These are phyloP conservation scores for Moesziomyces parantarcticus DNA, from an alignment of 1,284 basidiomycete species.

Conservation along the genomic window DNA sequence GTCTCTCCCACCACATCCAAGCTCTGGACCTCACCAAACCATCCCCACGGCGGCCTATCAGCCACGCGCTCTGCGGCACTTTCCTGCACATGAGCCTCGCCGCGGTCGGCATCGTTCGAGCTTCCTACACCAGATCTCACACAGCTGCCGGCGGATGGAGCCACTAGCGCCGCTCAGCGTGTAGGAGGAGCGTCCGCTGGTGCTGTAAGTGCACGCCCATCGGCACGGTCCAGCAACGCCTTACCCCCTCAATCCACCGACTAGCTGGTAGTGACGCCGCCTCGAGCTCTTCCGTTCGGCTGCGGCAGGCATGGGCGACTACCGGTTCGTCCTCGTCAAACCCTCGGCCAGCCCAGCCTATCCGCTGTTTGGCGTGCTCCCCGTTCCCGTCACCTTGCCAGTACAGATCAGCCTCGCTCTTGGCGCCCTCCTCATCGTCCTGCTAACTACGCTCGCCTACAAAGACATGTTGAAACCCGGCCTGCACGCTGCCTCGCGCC, in stretches of 20 bases:
- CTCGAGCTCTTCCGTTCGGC: neutral
- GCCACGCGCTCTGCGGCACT: no score
- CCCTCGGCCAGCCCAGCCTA: conserved; percentile 28
- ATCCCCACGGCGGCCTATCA: no score
- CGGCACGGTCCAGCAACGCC: no score
- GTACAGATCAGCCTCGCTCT: conserved; percentile 18
- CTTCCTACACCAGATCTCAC: neutral
- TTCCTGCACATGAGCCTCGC: no score
- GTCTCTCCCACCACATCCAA: neutral
- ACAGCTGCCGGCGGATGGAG: no score
- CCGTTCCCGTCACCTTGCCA: conserved; percentile 20
- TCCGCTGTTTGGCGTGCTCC: conserved; percentile 29
- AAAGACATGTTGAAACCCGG: conserved; percentile 45
- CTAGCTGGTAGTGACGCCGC: no score
- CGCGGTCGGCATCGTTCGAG: neutral
- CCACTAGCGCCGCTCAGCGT: no score
- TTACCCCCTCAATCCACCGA: no score
- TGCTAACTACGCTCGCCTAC: conserved; percentile 12
- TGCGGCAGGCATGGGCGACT: conserved; percentile 25
- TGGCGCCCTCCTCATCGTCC: conserved; percentile 19
- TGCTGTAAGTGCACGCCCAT: no score
- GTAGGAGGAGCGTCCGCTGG: no score
- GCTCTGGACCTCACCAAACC: no score
- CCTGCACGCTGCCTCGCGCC: conserved; percentile 27
- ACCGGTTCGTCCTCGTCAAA: conserved; percentile 40